Conservation (phyloP, 1,139 yeast genomes). For the Kodamaea fungicola region DNA sequence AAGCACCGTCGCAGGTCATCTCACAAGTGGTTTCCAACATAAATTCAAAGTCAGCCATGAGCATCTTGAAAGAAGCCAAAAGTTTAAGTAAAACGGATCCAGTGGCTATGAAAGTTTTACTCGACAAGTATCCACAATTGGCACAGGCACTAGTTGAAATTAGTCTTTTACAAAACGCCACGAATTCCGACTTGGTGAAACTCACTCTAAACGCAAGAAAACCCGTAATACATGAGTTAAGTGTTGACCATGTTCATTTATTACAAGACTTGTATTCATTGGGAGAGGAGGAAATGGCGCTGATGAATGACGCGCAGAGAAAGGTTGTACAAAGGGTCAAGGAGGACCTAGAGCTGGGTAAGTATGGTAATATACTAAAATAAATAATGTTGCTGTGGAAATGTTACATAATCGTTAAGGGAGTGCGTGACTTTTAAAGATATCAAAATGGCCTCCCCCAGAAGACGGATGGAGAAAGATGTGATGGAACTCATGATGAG, state of each 20-base stretch:
- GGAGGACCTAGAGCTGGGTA: conserved; percentile 42
- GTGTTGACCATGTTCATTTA: conserved; percentile 48
- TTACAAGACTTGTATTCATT: conserved; percentile 57
- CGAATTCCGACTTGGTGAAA: conserved; percentile 54
- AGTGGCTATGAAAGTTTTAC: conserved; percentile 56
- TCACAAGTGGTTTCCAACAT: conserved; percentile 56
- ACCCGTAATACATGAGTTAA: conserved; percentile 40
- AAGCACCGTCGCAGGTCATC: conserved; percentile 59
- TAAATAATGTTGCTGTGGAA: neutral
- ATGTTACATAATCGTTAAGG: conserved; percentile 1
- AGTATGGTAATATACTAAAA: conserved; percentile 32
- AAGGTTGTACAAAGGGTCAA: conserved; percentile 35
- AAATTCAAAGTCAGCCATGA: conserved; percentile 54
- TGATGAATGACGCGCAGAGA: conserved; percentile 58
- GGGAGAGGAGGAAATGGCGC: conserved; percentile 59
- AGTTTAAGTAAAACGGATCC: conserved; percentile 62
- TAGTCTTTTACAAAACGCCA: conserved; percentile 55
- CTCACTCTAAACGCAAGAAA: conserved; percentile 33
- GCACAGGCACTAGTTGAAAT: conserved; percentile 81
- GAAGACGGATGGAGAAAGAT: conserved; percentile 91
- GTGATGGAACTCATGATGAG: conserved; percentile 97
- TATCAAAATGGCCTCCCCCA: conserved; percentile 57
- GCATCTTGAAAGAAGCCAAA: conserved; percentile 59
- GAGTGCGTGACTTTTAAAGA: conserved; percentile 5
- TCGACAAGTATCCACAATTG: conserved; percentile 73